Percentiles rank a stretch among this genome's conserved stretches.
Conservation (phyloP, 352 stramenopile species). For the Phytopythium delawarense region DNA sequence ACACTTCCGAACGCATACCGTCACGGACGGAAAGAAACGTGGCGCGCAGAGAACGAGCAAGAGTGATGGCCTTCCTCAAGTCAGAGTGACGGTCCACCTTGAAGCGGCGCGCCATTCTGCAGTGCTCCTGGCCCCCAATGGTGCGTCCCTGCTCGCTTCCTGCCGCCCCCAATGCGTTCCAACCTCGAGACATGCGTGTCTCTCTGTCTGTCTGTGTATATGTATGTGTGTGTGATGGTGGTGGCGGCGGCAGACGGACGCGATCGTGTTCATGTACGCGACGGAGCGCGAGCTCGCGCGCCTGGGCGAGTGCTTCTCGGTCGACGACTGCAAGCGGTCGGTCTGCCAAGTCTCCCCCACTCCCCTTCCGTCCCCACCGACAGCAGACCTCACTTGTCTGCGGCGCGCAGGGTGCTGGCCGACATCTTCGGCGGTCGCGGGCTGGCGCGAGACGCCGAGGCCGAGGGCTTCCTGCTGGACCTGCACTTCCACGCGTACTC, state of each 20-base stretch:
- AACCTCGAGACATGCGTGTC: too few relatives aligned
- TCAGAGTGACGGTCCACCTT: neutral
- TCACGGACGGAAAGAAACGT: neutral
- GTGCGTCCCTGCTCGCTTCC: neutral
- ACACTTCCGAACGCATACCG: too few relatives aligned
- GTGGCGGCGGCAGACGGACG: conserved; percentile 30
- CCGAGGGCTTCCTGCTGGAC: conserved; percentile 42
- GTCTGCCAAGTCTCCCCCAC: neutral
- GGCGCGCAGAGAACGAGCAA: neutral
- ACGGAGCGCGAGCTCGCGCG: conserved; percentile 31
- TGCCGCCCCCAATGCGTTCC: neutral
- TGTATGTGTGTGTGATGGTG: neutral
- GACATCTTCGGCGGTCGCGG: conserved; percentile 39
- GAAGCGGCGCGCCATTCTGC: neutral
- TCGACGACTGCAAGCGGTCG: conserved; percentile 60
- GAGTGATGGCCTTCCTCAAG: neutral
- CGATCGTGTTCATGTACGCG: conserved; percentile 59
- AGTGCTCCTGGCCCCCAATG: neutral
- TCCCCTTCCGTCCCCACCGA: neutral
- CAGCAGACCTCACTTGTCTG: neutral
- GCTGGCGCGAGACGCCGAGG: conserved; percentile 24
- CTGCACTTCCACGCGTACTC: conserved; percentile 65
- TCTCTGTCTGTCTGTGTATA: neutral
- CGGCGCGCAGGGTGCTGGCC: conserved; percentile 28
- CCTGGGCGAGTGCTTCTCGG: conserved; percentile 32